Evolutionary conservation across 805 yeast genomes (phyloP).

Genomic region (Candida silvicultrix): DNA sequence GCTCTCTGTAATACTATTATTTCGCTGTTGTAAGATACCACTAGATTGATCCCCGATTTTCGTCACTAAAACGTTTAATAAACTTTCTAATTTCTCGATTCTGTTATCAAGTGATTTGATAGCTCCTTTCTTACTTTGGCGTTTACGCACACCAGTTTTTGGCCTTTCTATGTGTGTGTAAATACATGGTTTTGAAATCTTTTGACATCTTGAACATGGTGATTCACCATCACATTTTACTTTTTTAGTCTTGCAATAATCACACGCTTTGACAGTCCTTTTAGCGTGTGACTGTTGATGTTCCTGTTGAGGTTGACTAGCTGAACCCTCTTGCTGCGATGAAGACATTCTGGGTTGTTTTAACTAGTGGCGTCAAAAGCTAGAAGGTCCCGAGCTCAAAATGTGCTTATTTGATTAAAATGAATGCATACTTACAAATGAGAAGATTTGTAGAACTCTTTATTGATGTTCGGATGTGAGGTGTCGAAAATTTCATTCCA

Average conservation of each 20-base stretch:
- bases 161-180: conserved; percentile 64
- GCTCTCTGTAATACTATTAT: not conserved
- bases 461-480: too few species aligned
- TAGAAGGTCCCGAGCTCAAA: too few species aligned
- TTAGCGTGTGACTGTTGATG: not conserved
- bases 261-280: conserved; percentile 38
- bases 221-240: conserved; percentile 75
- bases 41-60: not conserved
- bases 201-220: conserved; percentile 79
- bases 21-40: not conserved
- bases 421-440: too few species aligned
- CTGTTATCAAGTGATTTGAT: not conserved
- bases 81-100: not conserved
- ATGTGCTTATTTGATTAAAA: too few species aligned
- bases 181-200: conserved; percentile 70
- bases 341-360: not conserved
- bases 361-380: too few species aligned
- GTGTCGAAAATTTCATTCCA: too few species aligned
- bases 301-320: not conserved
- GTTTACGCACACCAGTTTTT: conserved; percentile 12
- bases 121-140: conserved; percentile 10
- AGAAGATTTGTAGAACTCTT: too few species aligned
- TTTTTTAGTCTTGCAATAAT: conserved; percentile 54
- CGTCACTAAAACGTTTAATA: not conserved
- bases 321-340: not conserved